Base-by-base conservation (phyloP, 2,329 filamentous ascomycete genomes). In the Colletotrichum magnum region DNA sequence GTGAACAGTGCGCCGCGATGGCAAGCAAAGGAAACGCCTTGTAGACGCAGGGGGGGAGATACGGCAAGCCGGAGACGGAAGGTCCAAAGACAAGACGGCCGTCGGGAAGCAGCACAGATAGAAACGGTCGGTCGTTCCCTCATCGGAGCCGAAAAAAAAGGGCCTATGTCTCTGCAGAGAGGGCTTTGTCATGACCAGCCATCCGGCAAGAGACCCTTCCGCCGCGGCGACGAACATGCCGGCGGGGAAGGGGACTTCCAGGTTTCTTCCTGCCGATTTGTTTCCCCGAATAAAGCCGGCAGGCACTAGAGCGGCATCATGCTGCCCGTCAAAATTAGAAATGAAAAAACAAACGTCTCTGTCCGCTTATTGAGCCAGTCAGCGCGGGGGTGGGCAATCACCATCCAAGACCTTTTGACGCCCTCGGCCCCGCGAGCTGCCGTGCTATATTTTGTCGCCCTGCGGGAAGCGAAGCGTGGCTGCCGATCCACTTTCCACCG, bases 311-410 rank as follows among this genome's bases (percentile, higher is more conserved):
- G 16, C 26, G 18, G 16, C 50, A 41, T 16, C 10, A 39, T 45
- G 26, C 39, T 36, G 32, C 26, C 64, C n/a, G 36, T 52, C 57
- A 57, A 52, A 32, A 43, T 63, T 53, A 63, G 57, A 58, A 68
- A 36, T 9, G 7, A 36, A 36, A 10, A 9, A 36, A 36, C 7
- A 36, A 10, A 36, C 32, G 10, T 36, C 32, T 24, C 32, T 6
- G 57, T 26, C 67, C 57, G 67, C 64, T 68, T 58, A 48, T 62
- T 63, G 58, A 68, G 57, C 67, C 64, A 68, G 67, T 68, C 39
- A 70, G 67, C 63, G 67, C 63, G 47, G 45, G 26, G 32, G 51
- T 41, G 48, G 47, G 10, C 47, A 21, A 18, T 39, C 18, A 53
- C 50, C 18, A 24, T 4, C 21, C 21, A 24, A 24, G 21, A 24